Evolutionary conservation across 192 early-diverging fungal genomes (phyloP).

Genomic region (Diversispora eburnea): DNA sequence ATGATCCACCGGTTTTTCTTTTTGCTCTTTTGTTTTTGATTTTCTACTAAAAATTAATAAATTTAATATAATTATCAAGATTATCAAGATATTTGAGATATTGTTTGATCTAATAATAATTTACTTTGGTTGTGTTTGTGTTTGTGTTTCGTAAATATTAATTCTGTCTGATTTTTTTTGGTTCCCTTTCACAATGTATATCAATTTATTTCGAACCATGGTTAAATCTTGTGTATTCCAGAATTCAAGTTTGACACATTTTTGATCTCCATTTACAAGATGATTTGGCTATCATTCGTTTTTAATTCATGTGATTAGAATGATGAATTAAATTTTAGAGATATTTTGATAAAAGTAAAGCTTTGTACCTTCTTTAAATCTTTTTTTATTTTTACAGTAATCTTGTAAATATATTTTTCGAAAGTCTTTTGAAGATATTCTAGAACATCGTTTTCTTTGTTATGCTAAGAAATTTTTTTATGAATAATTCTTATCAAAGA

Average conservation of each 20-base stretch:
- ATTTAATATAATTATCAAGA: neutral
- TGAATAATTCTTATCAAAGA: neutral
- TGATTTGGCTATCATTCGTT: conserved; percentile 68
- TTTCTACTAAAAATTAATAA: conserved; percentile 25
- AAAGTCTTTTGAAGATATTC: too few relatives aligned
- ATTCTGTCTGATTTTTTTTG: conserved; percentile 51
- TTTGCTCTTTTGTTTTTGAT: conserved; percentile 34
- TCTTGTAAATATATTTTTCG: too few relatives aligned
- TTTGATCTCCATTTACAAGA: conserved; percentile 67
- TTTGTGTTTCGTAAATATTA: conserved; percentile 68
- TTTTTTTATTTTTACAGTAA: too few relatives aligned
- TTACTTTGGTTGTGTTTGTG: conserved; percentile 18
- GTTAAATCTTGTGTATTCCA: conserved; percentile 80
- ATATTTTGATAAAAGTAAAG: conserved; percentile 46
- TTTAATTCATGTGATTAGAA: neutral
- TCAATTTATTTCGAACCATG: conserved; percentile 65
- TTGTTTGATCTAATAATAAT: too few relatives aligned
- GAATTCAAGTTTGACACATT: conserved; percentile 78
- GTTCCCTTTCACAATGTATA: conserved; percentile 70
- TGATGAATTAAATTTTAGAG: neutral
- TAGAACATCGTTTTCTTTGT: conserved; percentile 28
- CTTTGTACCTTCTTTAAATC: too few relatives aligned
- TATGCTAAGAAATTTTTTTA: conserved; percentile 22
- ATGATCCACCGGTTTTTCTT: conserved; percentile 59
- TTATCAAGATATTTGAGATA: conserved; percentile 25